Base-by-base conservation (phyloP, 2,329 filamentous ascomycete genomes). In the Leptographium radiaticola region DNA sequence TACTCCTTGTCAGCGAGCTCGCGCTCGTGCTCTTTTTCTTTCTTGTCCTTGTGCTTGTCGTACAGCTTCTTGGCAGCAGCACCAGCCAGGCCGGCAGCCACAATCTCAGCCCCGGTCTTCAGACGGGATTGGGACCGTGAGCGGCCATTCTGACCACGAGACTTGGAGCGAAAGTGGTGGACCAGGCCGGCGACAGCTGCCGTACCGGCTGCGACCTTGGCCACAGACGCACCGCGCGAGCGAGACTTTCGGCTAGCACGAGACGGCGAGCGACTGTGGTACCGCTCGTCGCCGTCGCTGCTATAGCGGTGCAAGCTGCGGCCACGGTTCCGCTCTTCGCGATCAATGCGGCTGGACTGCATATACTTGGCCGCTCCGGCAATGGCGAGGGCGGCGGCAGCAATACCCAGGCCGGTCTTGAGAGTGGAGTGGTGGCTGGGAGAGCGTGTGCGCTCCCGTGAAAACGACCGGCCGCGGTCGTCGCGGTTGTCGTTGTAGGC, bases 311-410 rank as follows among this genome's bases (percentile, higher is more conserved):
- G 72, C 36, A 75, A 72, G 60, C 75, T 75, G 46, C 80, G 76
- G 11, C 81, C 81, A 50, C 81, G 76, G 31, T 62, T 68, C 15
- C 72, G 65, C 60, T 83, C 80, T 58, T 82, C 80, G 61, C 76
- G 79, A 46, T 83, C 77, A 46, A 76, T 65, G 62, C 79, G 81
- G 65, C 73, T 77, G 59, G 75, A 74, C 58, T 82, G 75, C 63
- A 79, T 76, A 61, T 82, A 83, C 62, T 83, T 83, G 57, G 79
- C 75, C 6, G 80, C 80, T n/a, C 80, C 81, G 4, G 80, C 80
- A 20, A 81, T 77, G 9, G 80, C 81, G 30, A 84, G 70, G 16
- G 80, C 80, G 25, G 81, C 79, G 11, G 80, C 80, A 10, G 81
- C 81, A 44, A 83, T 71, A 36, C 80, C 81, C 25, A 84, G 68